Evolutionary conservation across 495 filamentous ascomycete species (phyloP).

Genomic region (Neurospora tetrasperma): DNA sequence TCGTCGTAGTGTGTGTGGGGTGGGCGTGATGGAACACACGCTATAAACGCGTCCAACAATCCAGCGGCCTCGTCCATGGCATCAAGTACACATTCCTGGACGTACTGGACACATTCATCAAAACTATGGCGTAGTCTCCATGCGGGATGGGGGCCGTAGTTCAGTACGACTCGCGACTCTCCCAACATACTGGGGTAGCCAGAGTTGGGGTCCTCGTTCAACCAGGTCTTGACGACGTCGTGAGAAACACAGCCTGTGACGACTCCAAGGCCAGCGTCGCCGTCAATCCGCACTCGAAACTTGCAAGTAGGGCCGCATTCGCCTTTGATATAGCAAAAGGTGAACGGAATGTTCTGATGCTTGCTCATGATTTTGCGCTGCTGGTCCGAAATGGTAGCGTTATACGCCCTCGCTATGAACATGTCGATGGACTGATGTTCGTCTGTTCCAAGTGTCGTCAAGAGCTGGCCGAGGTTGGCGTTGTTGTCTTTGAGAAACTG

Average conservation of each 20-base stretch:
- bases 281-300: neutral
- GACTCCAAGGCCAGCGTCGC: neutral
- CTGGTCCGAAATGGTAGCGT: neutral
- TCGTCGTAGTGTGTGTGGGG: neutral
- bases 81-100: neutral
- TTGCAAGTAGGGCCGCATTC: neutral
- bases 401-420: neutral
- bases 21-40: neutral
- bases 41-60: neutral
- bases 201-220: neutral
- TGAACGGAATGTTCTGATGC: neutral
- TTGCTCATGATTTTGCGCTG: neutral
- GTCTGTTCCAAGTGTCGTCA: neutral
- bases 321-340: neutral
- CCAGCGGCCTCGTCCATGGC: neutral
- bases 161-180: neutral
- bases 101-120: neutral
- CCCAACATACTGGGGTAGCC: neutral
- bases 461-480: neutral
- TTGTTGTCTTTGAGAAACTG: neutral
- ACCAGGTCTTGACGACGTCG: neutral
- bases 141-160: neutral
- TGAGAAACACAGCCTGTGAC: neutral
- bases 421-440: neutral
- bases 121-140: neutral